Evolutionary conservation across 108 stramenopile species (phyloP).

Genomic region (Aurantiochytrium sp.): DNA sequence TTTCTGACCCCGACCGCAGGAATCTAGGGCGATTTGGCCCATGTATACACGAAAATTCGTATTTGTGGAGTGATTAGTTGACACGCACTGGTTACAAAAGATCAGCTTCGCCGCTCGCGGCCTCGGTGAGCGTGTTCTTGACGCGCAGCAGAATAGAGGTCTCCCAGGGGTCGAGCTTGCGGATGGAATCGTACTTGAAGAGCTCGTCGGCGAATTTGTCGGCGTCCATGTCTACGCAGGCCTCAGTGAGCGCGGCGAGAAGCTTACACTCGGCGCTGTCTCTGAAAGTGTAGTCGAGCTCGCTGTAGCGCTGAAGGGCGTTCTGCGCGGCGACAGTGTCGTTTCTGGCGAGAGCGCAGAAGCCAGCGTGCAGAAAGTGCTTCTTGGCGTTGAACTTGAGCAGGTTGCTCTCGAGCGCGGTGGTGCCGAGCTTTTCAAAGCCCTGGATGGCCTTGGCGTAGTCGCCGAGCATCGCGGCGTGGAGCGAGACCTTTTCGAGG

Average conservation of each 20-base stretch:
- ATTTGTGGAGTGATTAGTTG: too few species aligned
- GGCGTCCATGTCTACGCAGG: neutral
- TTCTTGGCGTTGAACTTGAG: conserved; percentile 34
- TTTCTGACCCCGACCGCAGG: neutral
- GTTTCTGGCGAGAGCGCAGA: conserved; percentile 10
- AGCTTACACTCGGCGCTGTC: neutral
- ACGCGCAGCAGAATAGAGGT: neutral
- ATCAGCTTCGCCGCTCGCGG: neutral
- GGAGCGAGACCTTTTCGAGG: neutral
- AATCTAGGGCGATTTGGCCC: neutral
- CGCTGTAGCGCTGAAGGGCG: neutral
- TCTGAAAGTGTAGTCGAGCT: conserved; percentile 11
- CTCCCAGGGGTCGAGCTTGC: conserved; percentile 29
- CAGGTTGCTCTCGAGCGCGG: neutral
- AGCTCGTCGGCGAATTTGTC: neutral
- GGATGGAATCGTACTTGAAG: conserved; percentile 3
- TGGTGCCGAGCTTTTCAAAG: conserved; percentile 6
- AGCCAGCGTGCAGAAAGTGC: conserved; percentile 18
- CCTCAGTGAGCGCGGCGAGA: neutral
- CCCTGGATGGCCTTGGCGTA: neutral
- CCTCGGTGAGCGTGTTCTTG: neutral
- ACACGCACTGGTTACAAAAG: too few species aligned
- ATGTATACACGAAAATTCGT: too few species aligned
- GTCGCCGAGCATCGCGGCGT: neutral
- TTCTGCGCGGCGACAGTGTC: conserved; percentile 21